Conservation (phyloP, 768 basidiomycete genomes). For the Xerocomus brunneocitrinus region DNA sequence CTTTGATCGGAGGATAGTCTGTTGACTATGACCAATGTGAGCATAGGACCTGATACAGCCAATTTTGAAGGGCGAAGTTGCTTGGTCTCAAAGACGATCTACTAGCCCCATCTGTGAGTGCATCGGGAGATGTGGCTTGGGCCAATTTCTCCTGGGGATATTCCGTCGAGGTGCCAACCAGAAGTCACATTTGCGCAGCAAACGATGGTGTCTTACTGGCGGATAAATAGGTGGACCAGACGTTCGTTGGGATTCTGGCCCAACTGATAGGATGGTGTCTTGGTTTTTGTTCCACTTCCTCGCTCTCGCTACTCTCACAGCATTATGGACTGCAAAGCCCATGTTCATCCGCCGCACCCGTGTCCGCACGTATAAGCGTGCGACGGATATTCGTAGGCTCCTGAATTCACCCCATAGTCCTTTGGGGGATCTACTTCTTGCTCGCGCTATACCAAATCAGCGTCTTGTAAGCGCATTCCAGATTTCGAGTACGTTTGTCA, state of each 20-base stretch:
- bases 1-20: neutral
- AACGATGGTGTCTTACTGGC: neutral
- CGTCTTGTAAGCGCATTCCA: conserved; percentile 26
- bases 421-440: conserved; percentile 10
- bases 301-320: neutral
- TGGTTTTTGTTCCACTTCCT: neutral
- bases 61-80: too few relatives aligned
- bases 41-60: too few relatives aligned
- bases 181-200: neutral
- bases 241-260: neutral
- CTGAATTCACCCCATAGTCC: conserved; percentile 15
- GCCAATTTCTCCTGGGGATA: neutral
- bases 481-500: conserved; percentile 51
- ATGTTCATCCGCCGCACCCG: neutral
- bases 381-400: conserved; percentile 2
- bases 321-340: neutral
- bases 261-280: neutral
- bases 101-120: conserved; percentile 1
- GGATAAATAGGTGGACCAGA: neutral
- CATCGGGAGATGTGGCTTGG: neutral
- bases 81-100: neutral
- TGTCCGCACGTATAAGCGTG: conserved; percentile 8
- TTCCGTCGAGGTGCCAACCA: neutral
- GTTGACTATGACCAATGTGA: neutral
- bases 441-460: conserved; percentile 20